Base-by-base conservation (phyloP, 2,329 filamentous ascomycete species). In the Xylariaceae sp. region DNA sequence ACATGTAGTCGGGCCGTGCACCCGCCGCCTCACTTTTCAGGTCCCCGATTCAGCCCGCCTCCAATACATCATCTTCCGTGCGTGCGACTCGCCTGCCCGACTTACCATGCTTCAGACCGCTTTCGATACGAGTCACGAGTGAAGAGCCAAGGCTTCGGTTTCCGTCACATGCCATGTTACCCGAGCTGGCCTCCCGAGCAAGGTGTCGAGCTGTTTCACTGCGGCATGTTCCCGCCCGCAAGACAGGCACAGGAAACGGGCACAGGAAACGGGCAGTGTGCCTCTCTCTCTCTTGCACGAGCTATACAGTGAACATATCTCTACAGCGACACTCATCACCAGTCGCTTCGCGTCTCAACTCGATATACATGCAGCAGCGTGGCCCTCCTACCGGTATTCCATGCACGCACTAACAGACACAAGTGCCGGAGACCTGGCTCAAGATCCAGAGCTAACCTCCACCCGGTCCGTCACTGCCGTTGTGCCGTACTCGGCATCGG, bases 391-490 rank as follows among this genome's bases (percentile, higher is more conserved):
- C n/a, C n/a, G n/a, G n/a, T n/a, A 54, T 44, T 38, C 48, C 14
- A 36, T 19, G 27, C 39, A 48, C 43, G 47, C 47, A 46, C 45
- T 22, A 40, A 27, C 22, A 27, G 22, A 27, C 22, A 27, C 40
- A 32, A 44, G 42, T 36, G 45, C 46, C 42, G 45, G 31, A 35
- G 36, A 45, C 33, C 22, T 42, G 35, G 51, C 44, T 42, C 39
- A 38, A 53, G 48, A 44, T 44, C 49, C 47, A 48, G 42, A 49
- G 14, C 36, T 36, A 38, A 42, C 42, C 49, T 54, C 52, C 52
- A 49, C 52, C 47, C 54, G 54, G 54, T 56, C 54, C 54, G 54
- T 53, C 52, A 39, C n/a, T 52, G 54, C 54, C 54, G 54, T 50
- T 40, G 33, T 14, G 44, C 45, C 44, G 39, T 48, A 49, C 51